Evolutionary conservation across 2,329 filamentous ascomycete species (phyloP).

Genomic region (Penicillium verrucosum): DNA sequence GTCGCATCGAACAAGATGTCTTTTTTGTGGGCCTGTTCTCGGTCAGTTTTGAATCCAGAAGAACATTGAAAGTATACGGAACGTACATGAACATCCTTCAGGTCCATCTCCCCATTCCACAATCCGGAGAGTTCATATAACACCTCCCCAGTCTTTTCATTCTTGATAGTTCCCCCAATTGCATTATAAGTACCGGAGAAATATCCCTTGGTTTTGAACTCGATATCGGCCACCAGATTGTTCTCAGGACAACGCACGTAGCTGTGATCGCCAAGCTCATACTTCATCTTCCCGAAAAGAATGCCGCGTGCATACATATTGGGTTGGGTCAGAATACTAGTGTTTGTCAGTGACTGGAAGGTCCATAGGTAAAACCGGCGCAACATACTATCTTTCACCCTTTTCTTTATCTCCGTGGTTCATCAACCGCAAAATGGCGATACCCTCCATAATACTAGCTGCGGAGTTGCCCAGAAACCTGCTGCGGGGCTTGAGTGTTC

Average conservation of each 20-base stretch:
- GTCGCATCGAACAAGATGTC: constrained; percentile 86
- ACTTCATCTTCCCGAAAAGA: constrained; percentile 98
- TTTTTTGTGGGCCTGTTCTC: constrained; percentile 73
- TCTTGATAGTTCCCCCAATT: constrained; percentile 86
- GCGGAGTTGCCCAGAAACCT: constrained; percentile 96
- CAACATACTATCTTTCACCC: constrained; percentile 81
- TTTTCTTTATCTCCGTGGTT: constrained; percentile 66
- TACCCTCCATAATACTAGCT: constrained; percentile 96
- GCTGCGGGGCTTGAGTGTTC: constrained; percentile 89
- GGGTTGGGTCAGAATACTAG: constrained; percentile 85
- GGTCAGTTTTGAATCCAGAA: constrained; percentile 7
- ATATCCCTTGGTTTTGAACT: constrained; percentile 99
- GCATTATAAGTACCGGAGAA: constrained; percentile 95
- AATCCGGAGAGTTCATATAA: constrained; percentile 89
- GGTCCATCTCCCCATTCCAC: constrained; percentile 93
- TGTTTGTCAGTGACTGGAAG: constrained; percentile 6
- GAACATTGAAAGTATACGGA: background rate
- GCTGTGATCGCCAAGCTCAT: constrained; percentile 94
- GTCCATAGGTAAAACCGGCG: background rate
- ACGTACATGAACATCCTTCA: constrained; percentile 69
- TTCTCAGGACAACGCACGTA: constrained; percentile 88
- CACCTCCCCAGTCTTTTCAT: constrained; percentile 78
- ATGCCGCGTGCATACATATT: constrained; percentile 99
- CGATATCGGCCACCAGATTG: constrained; percentile 81
- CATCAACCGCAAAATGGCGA: constrained; percentile 77